These are phyloP conservation scores for Wickerhamiella shivajii DNA, from an alignment of 805 yeast genomes.

Conservation along the genomic window DNA sequence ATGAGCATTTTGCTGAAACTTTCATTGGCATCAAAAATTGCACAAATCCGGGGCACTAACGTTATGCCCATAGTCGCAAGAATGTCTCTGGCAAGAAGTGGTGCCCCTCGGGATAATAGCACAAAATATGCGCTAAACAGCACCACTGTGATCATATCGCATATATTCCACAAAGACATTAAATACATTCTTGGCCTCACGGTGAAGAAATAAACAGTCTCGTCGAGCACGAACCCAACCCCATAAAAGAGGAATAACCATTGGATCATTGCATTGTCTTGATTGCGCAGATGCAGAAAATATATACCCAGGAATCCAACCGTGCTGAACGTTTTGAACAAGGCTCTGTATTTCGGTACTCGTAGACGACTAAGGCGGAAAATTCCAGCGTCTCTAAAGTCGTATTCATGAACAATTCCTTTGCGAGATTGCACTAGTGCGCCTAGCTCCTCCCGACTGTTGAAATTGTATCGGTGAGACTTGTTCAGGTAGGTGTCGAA, in stretches of 20 bases:
- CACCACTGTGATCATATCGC: constrained; percentile 31
- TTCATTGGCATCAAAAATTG: constrained; percentile 37
- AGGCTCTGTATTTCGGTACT: constrained; percentile 27
- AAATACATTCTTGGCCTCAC: constrained; percentile 34
- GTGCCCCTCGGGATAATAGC: not conserved
- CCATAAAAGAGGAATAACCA: constrained; percentile 32
- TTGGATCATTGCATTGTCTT: constrained; percentile 9
- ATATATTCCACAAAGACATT: constrained; percentile 38
- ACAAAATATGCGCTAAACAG: constrained; percentile 25
- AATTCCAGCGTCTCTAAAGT: constrained; percentile 23
- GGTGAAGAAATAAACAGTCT: constrained; percentile 29
- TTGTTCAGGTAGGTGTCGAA: constrained; percentile 27
- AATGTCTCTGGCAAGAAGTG: constrained; percentile 18
- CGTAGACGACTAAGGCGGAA: constrained; percentile 27
- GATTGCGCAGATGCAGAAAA: constrained; percentile 18
- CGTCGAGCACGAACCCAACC: constrained; percentile 35
- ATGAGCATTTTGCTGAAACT: constrained; percentile 38
- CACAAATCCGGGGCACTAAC: constrained; percentile 35
- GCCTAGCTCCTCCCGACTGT: constrained; percentile 18
- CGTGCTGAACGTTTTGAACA: constrained; percentile 22
- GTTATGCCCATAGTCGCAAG: constrained; percentile 32
- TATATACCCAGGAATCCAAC: constrained; percentile 22
- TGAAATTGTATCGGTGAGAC: constrained; percentile 21
- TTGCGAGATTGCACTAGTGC: constrained; percentile 19
- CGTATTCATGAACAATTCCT: constrained; percentile 25